Base-by-base conservation (phyloP, 2,329 filamentous ascomycete species). In the Arthrocladium fulminans region DNA sequence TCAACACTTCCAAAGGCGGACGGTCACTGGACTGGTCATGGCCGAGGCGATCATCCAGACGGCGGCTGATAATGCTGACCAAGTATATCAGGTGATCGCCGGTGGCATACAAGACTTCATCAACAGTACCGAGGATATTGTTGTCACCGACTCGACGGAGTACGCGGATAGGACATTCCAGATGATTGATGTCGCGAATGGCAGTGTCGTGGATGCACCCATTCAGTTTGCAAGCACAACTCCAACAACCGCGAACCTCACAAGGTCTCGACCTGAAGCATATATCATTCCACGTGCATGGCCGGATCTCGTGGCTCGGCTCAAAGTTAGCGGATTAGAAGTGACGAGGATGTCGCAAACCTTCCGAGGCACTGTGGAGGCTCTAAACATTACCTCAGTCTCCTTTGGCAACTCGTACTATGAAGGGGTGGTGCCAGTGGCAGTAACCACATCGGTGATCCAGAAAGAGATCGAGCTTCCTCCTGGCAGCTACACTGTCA, bases 1-100 rank as follows among this genome's bases (percentile, higher is more conserved):
- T 27, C 50, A 49, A 37, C 38, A 51, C 39, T 51, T 51, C 32
- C 24, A 48, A 22, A 29, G 46, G 20, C 29, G 50, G 17, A 51
- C 49, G 3, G 41, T 25, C 13, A 30, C 46, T 5, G 50, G 46
- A 2, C 32, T 51, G 10, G 42, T 34, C 9, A 51, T 51, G 50
- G 40, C 34, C 44, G 49, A 45, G 22, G n/a, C 30, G 2, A 46
- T 49, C n/a, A 22, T 51, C 17, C 32, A 49, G 27, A 51, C 46
- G 6, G 37, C 40, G 2, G 30, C 27, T 9, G 30, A 46, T 17
- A 34, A 49, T 35, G 32, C 30, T 10, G 30, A 49, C 12, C 20
- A 51, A 27, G 27, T 51, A 13, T 27, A 20, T 17, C 15, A 20
- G n/a, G 42, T 24, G 2, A 34, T 49, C 22, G 25, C 19, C 15